Base-by-base conservation (phyloP, 306 rosid species). In the Vachellia collinsii region DNA sequence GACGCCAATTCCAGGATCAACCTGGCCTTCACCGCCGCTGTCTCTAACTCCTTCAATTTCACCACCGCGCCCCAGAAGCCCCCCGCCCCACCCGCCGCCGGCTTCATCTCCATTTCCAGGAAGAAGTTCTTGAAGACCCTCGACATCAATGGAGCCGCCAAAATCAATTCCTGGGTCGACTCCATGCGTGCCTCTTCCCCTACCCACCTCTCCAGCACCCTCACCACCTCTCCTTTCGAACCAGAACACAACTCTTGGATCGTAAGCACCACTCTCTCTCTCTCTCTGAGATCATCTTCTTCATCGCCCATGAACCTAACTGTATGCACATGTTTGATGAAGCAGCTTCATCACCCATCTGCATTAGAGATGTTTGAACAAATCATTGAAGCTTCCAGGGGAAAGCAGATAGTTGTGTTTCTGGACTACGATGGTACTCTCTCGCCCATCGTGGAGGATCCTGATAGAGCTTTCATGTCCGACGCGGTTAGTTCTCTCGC, bases 111-210 rank as follows among this genome's bases (percentile, higher is more conserved):
- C 77, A 85, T 90, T 76, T 78, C 91, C 0, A 83, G 84, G 54
- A 93, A 83, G 66, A 86, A 80, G 75, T 38, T 89, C 41, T 56
- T 88, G 53, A 86, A 79, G 80, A 89, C 89, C 86, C 86, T 89
- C 11, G 96, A 91, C n/a, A 88, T 87, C 83, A 88, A 91, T 79
- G 96, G 89, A 20, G 89, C 79, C 8, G 84, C 81, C 38, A 85
- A 88, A 88, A 83, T 89, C 72, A 91, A 83, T 75, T 59, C 93
- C 3, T 88, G 93, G 97, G 84, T 93, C 63, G 97, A 93, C 84
- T 88, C 97, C 51, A 90, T 91, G 97, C 87, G 88, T 75, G 91
- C 97, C 37, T 91, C 97, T 0, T 93, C 97, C 29, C 97, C 97
- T 2, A 86, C 93, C 22, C 97, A 86, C 75, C 47, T 29, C 34